Evolutionary conservation across 306 rosid species (phyloP).

Genomic region (Cucumis hystrix): DNA sequence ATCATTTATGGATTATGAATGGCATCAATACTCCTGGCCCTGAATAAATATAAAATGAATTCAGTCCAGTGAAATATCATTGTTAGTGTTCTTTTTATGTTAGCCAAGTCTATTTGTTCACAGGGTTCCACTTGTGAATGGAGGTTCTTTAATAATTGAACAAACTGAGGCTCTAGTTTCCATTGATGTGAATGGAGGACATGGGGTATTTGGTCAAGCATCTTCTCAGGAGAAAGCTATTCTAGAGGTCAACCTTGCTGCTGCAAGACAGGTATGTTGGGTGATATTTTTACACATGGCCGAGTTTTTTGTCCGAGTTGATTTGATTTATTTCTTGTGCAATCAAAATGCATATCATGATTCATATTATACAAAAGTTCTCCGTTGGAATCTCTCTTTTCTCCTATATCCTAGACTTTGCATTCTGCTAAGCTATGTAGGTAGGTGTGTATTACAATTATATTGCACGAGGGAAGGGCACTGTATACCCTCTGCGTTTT

Average conservation of each 20-base stretch:
- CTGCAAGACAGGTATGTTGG: constrained; percentile 61
- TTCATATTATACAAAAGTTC: neutral
- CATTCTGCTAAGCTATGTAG: neutral
- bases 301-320: neutral
- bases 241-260: constrained; percentile 91
- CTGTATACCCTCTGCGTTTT: neutral
- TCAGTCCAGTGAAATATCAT: neutral
- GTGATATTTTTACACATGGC: neutral
- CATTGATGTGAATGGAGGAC: constrained; percentile 95
- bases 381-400: neutral
- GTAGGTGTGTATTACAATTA: neutral
- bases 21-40: neutral
- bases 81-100: constrained; percentile 7
- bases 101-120: constrained; percentile 11
- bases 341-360: neutral
- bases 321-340: neutral
- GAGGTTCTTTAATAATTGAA: constrained; percentile 89
- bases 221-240: constrained; percentile 80
- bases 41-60: neutral
- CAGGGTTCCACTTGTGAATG: constrained; percentile 87
- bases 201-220: constrained; percentile 73
- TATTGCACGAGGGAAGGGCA: neutral
- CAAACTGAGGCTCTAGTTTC: constrained; percentile 99
- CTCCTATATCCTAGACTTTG: neutral
- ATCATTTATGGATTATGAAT: neutral